Conservation (phyloP, 1,139 yeast genomes). For the Starmera stellimalicola region DNA sequence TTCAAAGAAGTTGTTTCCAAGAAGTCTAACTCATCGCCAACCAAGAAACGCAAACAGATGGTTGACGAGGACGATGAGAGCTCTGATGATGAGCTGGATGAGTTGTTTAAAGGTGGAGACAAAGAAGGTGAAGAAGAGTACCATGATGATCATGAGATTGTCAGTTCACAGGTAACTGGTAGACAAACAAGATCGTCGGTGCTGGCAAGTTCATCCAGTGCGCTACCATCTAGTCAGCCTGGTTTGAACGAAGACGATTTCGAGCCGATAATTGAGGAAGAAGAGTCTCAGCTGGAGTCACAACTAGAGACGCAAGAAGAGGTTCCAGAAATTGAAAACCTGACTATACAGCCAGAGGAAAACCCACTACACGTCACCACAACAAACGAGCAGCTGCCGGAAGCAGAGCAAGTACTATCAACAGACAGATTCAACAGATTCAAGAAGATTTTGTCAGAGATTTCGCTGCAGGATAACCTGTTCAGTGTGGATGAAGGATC, state of each 20-base stretch:
- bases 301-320: conserved; percentile 21
- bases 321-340: conserved; percentile 18
- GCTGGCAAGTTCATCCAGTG: conserved; percentile 13
- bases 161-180: conserved; percentile 12
- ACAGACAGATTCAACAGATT: conserved; percentile 37
- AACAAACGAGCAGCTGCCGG: conserved; percentile 6
- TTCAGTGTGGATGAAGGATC: conserved; percentile 36
- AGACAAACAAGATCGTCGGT: conserved; percentile 3
- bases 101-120: conserved; percentile 19
- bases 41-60: conserved; percentile 15
- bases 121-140: conserved; percentile 16
- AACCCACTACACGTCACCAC: too few relatives aligned
- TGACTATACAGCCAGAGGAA: conserved; percentile 17
- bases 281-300: conserved; percentile 14
- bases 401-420: conserved; percentile 2
- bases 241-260: conserved; percentile 16
- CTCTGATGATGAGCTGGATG: conserved; percentile 26
- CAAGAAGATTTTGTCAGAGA: conserved; percentile 35
- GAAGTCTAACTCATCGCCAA: conserved; percentile 22
- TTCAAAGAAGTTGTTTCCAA: conserved; percentile 55
- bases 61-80: conserved; percentile 19
- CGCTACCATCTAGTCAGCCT: conserved; percentile 16
- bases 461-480: conserved; percentile 33
- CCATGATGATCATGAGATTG: conserved; percentile 13
- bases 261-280: conserved; percentile 11